These are phyloP conservation scores for Ophiobolus disseminans DNA, from an alignment of 2,329 filamentous ascomycete species.

Conservation along the genomic window DNA sequence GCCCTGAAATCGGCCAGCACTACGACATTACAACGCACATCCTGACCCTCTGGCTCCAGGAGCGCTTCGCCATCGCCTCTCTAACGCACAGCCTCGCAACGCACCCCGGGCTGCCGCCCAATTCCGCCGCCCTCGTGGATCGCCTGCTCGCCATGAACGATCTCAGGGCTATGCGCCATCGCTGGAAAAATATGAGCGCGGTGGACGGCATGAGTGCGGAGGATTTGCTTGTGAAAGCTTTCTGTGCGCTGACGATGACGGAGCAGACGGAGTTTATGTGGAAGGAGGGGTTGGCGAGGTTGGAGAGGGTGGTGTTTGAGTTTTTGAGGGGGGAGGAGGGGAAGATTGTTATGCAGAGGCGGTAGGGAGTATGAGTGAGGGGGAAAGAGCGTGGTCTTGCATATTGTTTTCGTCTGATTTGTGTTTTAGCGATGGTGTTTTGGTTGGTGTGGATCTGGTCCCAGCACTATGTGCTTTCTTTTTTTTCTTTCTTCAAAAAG, in stretches of 20 bases:
- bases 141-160: conserved; percentile 45
- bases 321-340: conserved; percentile 40
- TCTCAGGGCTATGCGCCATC: conserved; percentile 40
- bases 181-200: conserved; percentile 48
- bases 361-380: conserved; percentile 8
- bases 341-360: conserved; percentile 41
- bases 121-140: conserved; percentile 36
- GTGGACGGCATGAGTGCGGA: conserved; percentile 41
- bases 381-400: neutral
- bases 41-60: conserved; percentile 41
- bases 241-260: conserved; percentile 41
- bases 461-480: too few relatives aligned
- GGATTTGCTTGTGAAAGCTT: conserved; percentile 42
- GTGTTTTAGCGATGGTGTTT: too few relatives aligned
- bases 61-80: conserved; percentile 38
- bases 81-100: conserved; percentile 30
- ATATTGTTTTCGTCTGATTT: too few relatives aligned
- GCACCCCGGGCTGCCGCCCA: conserved; percentile 28
- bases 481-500: too few relatives aligned
- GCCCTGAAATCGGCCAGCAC: conserved; percentile 31
- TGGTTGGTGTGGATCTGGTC: too few relatives aligned
- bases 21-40: conserved; percentile 38
- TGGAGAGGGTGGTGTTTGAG: conserved; percentile 40
- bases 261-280: conserved; percentile 44
- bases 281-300: conserved; percentile 39